Conservation (phyloP, 345 rosid species). For the Lumnitzera racemosa region DNA sequence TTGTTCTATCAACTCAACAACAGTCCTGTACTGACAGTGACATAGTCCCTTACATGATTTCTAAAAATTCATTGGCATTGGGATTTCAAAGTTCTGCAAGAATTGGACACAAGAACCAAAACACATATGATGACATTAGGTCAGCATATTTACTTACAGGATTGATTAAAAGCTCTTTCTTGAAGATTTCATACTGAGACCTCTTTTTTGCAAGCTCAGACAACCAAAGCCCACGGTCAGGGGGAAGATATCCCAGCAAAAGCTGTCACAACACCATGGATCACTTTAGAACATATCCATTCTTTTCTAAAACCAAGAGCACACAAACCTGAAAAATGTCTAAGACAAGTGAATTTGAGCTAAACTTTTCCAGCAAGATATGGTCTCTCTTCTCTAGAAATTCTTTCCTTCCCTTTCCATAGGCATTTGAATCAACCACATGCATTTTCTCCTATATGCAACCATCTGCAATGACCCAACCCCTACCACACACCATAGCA, state of each 20-base stretch:
- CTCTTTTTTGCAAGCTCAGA: slow-evolving; percentile 82
- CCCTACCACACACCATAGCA: too few species aligned
- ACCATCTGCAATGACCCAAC: too few species aligned
- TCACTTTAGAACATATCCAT: neutral
- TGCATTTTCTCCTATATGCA: too few species aligned
- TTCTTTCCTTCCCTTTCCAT: too few species aligned
- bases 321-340: neutral
- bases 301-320: neutral
- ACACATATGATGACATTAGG: neutral
- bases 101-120: too few species aligned
- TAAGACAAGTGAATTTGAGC: too few species aligned
- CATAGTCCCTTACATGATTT: neutral
- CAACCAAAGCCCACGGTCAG: slow-evolving; percentile 75
- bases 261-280: slow-evolving; percentile 34
- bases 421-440: too few species aligned
- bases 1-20: neutral
- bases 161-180: slow-evolving; percentile 86
- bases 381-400: too few species aligned
- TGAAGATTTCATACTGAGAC: slow-evolving; percentile 81
- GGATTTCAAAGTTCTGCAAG: too few species aligned
- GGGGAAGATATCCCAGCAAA: slow-evolving; percentile 70
- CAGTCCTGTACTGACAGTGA: too few species aligned
- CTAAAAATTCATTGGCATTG: too few species aligned
- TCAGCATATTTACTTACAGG: slow-evolving; percentile 53
- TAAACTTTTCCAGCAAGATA: too few species aligned